Evolutionary conservation across 1,139 yeast genomes (phyloP).

Genomic region (Suhomyces kunorum): DNA sequence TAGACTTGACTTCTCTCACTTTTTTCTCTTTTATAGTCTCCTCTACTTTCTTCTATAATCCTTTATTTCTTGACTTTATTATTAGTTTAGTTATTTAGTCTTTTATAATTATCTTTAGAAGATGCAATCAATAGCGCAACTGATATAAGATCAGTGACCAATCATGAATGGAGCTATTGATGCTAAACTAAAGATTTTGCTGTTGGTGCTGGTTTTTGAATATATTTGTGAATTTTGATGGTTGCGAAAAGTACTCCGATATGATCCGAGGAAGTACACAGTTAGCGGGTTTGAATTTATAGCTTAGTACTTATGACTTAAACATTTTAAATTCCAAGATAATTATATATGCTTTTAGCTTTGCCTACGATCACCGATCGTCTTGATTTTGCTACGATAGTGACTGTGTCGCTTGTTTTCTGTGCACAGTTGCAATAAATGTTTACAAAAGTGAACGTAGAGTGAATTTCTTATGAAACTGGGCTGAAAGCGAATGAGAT

Average conservation of each 20-base stretch:
- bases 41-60: slow-evolving; percentile 10
- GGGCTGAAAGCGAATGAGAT: too few species aligned
- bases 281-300: too few species aligned
- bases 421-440: too few species aligned
- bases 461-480: too few species aligned
- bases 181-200: slow-evolving; percentile 6
- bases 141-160: slow-evolving; percentile 5
- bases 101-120: slow-evolving; percentile 14
- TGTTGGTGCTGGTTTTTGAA: slow-evolving; percentile 2
- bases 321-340: too few species aligned
- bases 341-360: too few species aligned
- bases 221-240: slow-evolving; percentile 4
- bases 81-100: slow-evolving; percentile 17
- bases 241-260: neutral
- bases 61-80: slow-evolving; percentile 19
- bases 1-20: slow-evolving; percentile 8
- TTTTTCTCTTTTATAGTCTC: slow-evolving; percentile 8
- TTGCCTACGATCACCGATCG: too few species aligned
- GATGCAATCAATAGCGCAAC: slow-evolving; percentile 12
- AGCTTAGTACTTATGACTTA: too few species aligned
- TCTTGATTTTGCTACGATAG: too few species aligned
- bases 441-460: too few species aligned
- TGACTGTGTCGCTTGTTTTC: too few species aligned
- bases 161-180: slow-evolving; percentile 11
- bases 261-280: too few species aligned